A percentile compares a stretch with the other conserved stretches of the same genome.
Evolutionary conservation across 2,329 filamentous ascomycete species (phyloP).

Genomic region (Neopestalotiopsis rosae): DNA sequence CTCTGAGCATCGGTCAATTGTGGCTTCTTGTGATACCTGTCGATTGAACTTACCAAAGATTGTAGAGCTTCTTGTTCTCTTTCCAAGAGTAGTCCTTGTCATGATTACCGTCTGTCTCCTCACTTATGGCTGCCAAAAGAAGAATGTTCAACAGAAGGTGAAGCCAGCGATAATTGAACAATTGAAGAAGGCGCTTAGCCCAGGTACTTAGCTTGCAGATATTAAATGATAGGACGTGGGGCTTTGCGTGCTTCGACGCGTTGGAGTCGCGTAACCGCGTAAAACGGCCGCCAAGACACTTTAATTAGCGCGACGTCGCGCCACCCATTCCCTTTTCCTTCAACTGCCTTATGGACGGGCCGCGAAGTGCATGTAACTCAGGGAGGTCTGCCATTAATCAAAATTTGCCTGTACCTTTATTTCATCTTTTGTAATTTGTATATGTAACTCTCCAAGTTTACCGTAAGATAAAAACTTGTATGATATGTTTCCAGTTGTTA

Average conservation of each 20-base stretch:
- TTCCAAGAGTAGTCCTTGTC: constrained; percentile 38
- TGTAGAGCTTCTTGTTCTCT: constrained; percentile 47
- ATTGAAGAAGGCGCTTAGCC: neutral
- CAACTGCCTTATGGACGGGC: no score
- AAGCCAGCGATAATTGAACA: neutral
- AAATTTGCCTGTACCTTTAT: no score
- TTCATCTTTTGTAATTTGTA: no score
- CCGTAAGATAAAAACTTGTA: no score
- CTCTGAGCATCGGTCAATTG: constrained; percentile 30
- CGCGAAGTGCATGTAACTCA: no score
- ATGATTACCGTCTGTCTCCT: constrained; percentile 3
- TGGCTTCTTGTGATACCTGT: constrained; percentile 14
- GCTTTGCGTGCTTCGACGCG: neutral
- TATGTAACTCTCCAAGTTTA: no score
- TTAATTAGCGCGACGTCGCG: neutral
- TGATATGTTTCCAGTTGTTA: no score
- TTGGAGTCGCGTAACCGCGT: constrained; percentile 1
- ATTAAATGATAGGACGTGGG: constrained; percentile 5
- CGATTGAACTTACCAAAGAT: constrained; percentile 39
- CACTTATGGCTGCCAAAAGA: neutral
- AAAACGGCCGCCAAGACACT: neutral
- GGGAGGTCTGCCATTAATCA: no score
- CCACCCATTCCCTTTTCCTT: neutral
- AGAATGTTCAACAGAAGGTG: constrained; percentile 6
- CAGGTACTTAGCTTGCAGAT: neutral